A percentile compares a stretch with the other conserved stretches of the same genome.
phyloP scores from a whole-genome alignment of 148 eudicot genomes.

The Rheum nobile region DNA sequence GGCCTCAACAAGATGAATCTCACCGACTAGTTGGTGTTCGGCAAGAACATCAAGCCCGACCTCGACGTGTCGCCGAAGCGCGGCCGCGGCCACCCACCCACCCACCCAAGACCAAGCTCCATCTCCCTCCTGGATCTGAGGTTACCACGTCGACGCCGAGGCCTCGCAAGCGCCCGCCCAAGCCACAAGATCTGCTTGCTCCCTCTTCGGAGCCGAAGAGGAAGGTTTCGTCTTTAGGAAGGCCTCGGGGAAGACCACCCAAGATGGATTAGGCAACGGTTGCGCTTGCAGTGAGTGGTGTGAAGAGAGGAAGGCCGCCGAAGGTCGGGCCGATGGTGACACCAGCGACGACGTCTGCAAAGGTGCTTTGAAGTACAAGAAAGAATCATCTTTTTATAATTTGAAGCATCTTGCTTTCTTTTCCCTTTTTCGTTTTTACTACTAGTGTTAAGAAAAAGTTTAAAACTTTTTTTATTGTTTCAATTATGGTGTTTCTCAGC shows the following conservation, averaged over 20 bases:
- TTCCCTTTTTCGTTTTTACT: background rate
- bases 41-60: conserved; percentile 31
- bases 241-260: background rate
- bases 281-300: background rate
- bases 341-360: conserved; percentile 14
- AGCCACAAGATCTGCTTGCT: conserved; percentile 7
- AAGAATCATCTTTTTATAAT: too few relatives aligned
- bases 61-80: conserved; percentile 27
- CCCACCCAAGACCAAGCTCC: conserved; percentile 27
- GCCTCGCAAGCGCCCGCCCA: conserved; percentile 2
- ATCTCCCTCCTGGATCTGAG: background rate
- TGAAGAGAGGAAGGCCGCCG: conserved; percentile 28
- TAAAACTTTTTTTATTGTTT: background rate
- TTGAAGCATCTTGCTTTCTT: too few relatives aligned
- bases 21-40: conserved; percentile 25
- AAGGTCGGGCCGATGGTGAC: conserved; percentile 28
- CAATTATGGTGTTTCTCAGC: background rate
- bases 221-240: background rate
- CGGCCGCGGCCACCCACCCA: conserved; percentile 35
- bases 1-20: conserved; percentile 34
- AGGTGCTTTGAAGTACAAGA: conserved; percentile 11
- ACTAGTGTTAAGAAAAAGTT: too few relatives aligned
- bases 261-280: background rate
- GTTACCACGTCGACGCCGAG: background rate
- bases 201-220: background rate